phyloP scores from a whole-genome alignment of 768 basidiomycete genomes.

The Russula vinacea region DNA sequence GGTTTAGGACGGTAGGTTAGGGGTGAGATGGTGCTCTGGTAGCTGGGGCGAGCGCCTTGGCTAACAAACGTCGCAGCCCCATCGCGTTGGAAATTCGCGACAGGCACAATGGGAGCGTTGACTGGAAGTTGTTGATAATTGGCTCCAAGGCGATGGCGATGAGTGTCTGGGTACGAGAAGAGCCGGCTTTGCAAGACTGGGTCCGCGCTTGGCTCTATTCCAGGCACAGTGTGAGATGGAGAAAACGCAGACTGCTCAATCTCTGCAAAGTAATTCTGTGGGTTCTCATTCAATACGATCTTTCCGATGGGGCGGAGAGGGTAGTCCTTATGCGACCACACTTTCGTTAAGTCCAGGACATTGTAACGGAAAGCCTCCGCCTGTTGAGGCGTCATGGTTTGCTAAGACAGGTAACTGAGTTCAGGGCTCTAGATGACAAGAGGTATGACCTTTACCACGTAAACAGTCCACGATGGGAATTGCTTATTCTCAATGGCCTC shows the following conservation, averaged over 20 bases:
- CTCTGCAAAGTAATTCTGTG: slow-evolving; percentile 89
- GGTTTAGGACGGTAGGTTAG: slow-evolving; percentile 57
- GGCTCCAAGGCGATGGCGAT: slow-evolving; percentile 75
- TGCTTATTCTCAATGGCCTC: slow-evolving; percentile 78
- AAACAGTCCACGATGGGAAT: slow-evolving; percentile 86
- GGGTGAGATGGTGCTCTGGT: slow-evolving; percentile 73
- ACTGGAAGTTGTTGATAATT: slow-evolving; percentile 88
- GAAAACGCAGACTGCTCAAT: slow-evolving; percentile 91
- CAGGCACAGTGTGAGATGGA: slow-evolving; percentile 83
- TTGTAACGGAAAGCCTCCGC: slow-evolving; percentile 90
- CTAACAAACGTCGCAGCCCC: slow-evolving; percentile 65
- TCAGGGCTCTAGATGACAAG: not conserved
- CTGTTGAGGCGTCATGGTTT: slow-evolving; percentile 92
- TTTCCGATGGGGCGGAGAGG: slow-evolving; percentile 89
- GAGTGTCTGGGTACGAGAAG: slow-evolving; percentile 92
- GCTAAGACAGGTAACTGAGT: slow-evolving; percentile 41
- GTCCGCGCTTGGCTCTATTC: slow-evolving; percentile 86
- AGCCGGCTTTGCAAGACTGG: slow-evolving; percentile 80
- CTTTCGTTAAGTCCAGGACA: slow-evolving; percentile 85
- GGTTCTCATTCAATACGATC: slow-evolving; percentile 74
- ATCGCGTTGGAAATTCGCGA: slow-evolving; percentile 92
- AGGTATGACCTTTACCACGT: slow-evolving; percentile 52
- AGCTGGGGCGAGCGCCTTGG: slow-evolving; percentile 85
- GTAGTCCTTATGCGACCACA: slow-evolving; percentile 85
- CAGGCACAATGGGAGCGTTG: slow-evolving; percentile 69